A percentile compares a stretch with the other conserved stretches of the same genome.
Evolutionary conservation across 2,329 filamentous ascomycete genomes (phyloP).

Genomic region (Hirsutella rhossiliensis): DNA sequence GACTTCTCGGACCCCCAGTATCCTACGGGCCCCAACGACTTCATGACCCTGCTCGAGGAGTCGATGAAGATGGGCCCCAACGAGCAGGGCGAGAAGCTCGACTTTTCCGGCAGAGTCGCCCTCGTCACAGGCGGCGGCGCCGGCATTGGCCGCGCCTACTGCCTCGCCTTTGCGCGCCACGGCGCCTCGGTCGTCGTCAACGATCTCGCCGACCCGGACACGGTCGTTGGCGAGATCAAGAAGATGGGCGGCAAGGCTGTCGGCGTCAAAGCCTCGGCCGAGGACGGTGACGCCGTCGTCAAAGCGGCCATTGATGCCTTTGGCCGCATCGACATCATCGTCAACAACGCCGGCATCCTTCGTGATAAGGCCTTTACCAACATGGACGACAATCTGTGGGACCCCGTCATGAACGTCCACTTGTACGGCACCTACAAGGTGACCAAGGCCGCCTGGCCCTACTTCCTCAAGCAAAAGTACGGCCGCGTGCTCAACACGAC

Average conservation of each 20-base stretch:
- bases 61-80: slow-evolving; percentile 67
- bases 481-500: slow-evolving; percentile 95
- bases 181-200: slow-evolving; percentile 87
- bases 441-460: slow-evolving; percentile 94
- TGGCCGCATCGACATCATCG: slow-evolving; percentile 83
- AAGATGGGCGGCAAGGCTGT: slow-evolving; percentile 80
- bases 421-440: slow-evolving; percentile 91
- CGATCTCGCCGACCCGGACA: slow-evolving; percentile 85
- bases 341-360: slow-evolving; percentile 98
- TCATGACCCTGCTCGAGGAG: slow-evolving; percentile 73
- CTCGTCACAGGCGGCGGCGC: slow-evolving; percentile 81
- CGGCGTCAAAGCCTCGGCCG: slow-evolving; percentile 84
- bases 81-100: slow-evolving; percentile 58
- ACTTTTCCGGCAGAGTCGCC: slow-evolving; percentile 76
- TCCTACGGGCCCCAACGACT: slow-evolving; percentile 76
- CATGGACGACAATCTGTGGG: slow-evolving; percentile 93
- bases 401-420: slow-evolving; percentile 85
- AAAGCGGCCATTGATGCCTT: slow-evolving; percentile 89
- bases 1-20: slow-evolving; percentile 77
- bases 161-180: slow-evolving; percentile 72
- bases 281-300: slow-evolving; percentile 83
- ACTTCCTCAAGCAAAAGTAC: slow-evolving; percentile 98
- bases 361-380: slow-evolving; percentile 96
- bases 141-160: slow-evolving; percentile 85
- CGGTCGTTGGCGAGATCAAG: slow-evolving; percentile 85